Conservation (phyloP, 208 protist species). For the Acanthamoeba healyi region DNA sequence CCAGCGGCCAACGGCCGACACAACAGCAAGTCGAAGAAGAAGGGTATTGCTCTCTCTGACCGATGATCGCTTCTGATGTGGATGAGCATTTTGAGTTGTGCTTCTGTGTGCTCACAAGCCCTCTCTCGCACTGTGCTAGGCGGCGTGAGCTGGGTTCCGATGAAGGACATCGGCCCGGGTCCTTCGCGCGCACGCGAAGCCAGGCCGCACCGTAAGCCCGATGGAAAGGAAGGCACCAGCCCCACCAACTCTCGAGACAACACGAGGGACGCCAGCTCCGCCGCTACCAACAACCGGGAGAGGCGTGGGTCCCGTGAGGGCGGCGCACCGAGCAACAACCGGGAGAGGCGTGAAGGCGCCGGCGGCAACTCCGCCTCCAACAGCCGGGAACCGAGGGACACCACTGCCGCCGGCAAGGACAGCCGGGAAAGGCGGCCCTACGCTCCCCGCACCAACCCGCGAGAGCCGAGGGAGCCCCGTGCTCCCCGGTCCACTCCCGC, state of each 20-base stretch:
- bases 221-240: neutral
- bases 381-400: neutral
- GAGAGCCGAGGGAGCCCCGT: neutral
- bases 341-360: slow-evolving; percentile 4
- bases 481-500: neutral
- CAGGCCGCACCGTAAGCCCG: neutral
- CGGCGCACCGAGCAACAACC: neutral
- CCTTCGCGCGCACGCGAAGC: neutral
- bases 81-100: neutral
- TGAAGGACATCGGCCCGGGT: slow-evolving; percentile 7
- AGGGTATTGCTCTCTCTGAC: neutral
- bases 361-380: neutral
- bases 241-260: neutral
- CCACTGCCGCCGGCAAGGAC: neutral
- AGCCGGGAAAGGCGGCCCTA: neutral
- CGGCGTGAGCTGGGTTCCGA: neutral
- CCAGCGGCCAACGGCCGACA: neutral
- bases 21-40: neutral
- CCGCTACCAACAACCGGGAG: neutral
- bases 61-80: neutral
- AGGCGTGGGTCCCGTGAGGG: neutral
- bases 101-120: too few species aligned
- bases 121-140: neutral
- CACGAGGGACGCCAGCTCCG: neutral
- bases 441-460: neutral